Percentiles rank a stretch among this genome's conserved stretches.
Conservation (phyloP, 345 rosid genomes). For the Salix koriyanagi region DNA sequence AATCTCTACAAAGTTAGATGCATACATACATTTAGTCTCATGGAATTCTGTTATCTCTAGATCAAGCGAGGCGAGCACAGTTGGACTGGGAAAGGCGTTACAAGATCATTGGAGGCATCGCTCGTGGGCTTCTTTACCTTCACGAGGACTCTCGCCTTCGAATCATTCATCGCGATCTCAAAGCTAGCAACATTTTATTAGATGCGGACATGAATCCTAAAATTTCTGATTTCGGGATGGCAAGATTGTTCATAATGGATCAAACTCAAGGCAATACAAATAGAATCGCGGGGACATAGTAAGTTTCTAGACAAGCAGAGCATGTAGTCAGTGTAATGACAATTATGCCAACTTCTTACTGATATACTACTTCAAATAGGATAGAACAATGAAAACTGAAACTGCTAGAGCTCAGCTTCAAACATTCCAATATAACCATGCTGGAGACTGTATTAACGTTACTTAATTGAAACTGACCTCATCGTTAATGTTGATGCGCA, state of each 20-base stretch:
- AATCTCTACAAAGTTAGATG: not conserved
- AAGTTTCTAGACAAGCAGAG: not conserved
- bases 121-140: conserved; percentile 44
- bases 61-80: conserved; percentile 12
- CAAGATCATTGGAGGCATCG: conserved; percentile 38
- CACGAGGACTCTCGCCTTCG: conserved; percentile 41
- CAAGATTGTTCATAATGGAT: conserved; percentile 34
- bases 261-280: conserved; percentile 34
- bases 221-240: conserved; percentile 52
- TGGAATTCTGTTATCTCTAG: not conserved
- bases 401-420: too few species aligned
- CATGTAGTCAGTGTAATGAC: not conserved
- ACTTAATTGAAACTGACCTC: not conserved
- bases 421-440: too few species aligned
- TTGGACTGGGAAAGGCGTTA: conserved; percentile 33
- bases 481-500: not conserved
- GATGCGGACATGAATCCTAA: conserved; percentile 42
- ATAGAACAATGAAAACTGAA: too few species aligned
- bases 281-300: conserved; percentile 32
- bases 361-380: too few species aligned
- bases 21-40: not conserved
- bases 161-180: conserved; percentile 47
- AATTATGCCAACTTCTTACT: too few species aligned
- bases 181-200: conserved; percentile 42
- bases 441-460: too few species aligned